Base-by-base conservation (phyloP, 1,284 basidiomycete genomes). In the Tremellales sp. region DNA sequence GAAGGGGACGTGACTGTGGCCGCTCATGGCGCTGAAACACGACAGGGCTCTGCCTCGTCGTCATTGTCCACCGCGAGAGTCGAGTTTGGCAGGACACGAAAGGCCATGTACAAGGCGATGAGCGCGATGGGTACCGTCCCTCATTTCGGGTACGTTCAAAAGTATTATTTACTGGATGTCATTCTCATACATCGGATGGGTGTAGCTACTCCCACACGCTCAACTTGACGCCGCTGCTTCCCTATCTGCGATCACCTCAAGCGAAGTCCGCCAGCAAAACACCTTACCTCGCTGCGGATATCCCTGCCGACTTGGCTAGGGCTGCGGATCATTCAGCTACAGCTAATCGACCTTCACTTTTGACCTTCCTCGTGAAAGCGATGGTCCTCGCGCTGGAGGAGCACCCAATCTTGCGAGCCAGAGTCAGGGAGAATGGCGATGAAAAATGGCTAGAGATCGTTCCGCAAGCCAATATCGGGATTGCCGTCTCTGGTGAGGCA, bases 21-120 rank as follows among this genome's bases (percentile, higher is more conserved):
- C 16, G 26, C 18, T 3, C 8, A 22, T 13, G 34, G 34, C 25
- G 16, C 26, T n/a, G 24, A 36, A 33, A 36, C 0, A 29, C 80
- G 83, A 37, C 55, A 61, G 35, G n/a, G n/a, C n/a, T n/a, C n/a
- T n/a, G n/a, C n/a, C n/a, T n/a, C n/a, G n/a, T n/a, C n/a, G n/a
- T n/a, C n/a, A n/a, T n/a, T n/a, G n/a, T 72, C 78, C 31, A 45
- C 22, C 10, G 60, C 54, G 10, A 74, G 82, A 1, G 79, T 89
- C 3, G 85, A 87, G 48, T 76, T 90, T 43, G 85, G 84, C 14
- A 76, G 87, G 56, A 90, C 86, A 8, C 76, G 88, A 48, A 81
- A 83, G 65, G 82, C 81, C 31, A 91, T 91, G 87, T 91, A 81
- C 81, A 86, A 86, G 58, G 86, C 85, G 1, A 89, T 91, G 86